These are phyloP conservation scores for Wickerhamiella infanticola DNA, from an alignment of 1,139 yeast genomes.

Conservation along the genomic window DNA sequence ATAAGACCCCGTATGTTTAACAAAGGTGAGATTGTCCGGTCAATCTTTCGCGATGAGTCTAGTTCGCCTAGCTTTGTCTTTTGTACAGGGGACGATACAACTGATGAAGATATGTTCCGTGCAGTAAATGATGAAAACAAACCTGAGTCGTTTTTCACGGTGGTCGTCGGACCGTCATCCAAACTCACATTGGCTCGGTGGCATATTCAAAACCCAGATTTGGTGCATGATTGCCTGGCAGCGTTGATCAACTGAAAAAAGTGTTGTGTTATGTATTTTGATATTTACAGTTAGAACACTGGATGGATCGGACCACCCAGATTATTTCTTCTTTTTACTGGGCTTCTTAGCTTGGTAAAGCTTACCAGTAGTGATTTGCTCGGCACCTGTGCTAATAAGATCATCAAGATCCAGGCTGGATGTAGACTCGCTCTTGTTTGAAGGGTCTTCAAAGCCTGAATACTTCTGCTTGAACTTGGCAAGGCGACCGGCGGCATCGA, in stretches of 20 bases:
- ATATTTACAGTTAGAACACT: neutral
- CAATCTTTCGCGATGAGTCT: conserved; percentile 38
- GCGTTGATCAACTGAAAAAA: conserved; percentile 26
- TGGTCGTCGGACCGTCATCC: conserved; percentile 90
- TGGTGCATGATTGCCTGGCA: conserved; percentile 76
- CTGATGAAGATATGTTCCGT: conserved; percentile 95
- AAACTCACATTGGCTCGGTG: conserved; percentile 79
- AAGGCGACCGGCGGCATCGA: conserved; percentile 71
- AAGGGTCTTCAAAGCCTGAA: conserved; percentile 33
- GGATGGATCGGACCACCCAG: neutral
- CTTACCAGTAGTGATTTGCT: conserved; percentile 14
- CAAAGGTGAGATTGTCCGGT: conserved; percentile 88
- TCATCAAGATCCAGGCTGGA: conserved; percentile 12
- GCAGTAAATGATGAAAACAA: conserved; percentile 31
- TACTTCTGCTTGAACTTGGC: conserved; percentile 70
- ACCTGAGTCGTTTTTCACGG: conserved; percentile 46
- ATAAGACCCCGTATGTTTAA: conserved; percentile 89
- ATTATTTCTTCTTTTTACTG: conserved; percentile 9
- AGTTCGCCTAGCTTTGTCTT: conserved; percentile 46
- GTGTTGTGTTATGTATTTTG: neutral
- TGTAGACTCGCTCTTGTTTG: neutral
- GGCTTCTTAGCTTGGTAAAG: conserved; percentile 11
- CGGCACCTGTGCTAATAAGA: conserved; percentile 14
- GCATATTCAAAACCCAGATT: conserved; percentile 73
- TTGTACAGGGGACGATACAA: conserved; percentile 88